Conservation (phyloP, 2,329 filamentous ascomycete genomes). For the Exserohilum turcica region DNA sequence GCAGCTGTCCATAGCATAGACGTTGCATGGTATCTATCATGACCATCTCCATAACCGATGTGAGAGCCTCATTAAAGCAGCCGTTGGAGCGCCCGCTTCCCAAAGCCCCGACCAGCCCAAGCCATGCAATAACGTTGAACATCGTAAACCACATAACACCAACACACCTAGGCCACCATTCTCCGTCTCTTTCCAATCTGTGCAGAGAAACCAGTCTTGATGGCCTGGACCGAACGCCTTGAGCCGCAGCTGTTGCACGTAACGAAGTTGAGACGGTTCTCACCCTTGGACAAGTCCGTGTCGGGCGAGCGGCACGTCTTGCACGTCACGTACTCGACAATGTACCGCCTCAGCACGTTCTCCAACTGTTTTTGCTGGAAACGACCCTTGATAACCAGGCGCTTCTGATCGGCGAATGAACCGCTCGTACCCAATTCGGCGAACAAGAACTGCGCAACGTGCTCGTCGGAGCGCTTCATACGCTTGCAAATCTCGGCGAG, state of each 20-base stretch:
- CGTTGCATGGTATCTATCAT: slow-evolving; percentile 4
- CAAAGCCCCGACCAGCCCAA: slow-evolving; percentile 24
- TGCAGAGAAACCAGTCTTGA: slow-evolving; percentile 99
- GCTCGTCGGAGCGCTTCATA: slow-evolving; percentile 98
- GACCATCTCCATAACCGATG: slow-evolving; percentile 8
- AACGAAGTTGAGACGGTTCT: slow-evolving; percentile 98
- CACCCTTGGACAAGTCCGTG: slow-evolving; percentile 86
- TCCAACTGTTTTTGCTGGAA: slow-evolving; percentile 99
- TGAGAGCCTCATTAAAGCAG: slow-evolving; percentile 10
- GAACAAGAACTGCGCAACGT: slow-evolving; percentile 96
- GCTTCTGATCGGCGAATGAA: slow-evolving; percentile 84
- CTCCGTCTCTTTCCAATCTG: slow-evolving; percentile 99
- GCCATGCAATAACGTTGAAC: slow-evolving; percentile 30
- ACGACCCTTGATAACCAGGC: slow-evolving; percentile 97
- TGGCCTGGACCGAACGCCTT: slow-evolving; percentile 87
- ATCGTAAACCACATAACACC: slow-evolving; percentile 27
- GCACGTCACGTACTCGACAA: slow-evolving; percentile 98
- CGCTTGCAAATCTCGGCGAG: slow-evolving; percentile 98
- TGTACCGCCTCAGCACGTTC: slow-evolving; percentile 94
- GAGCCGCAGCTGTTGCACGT: slow-evolving; percentile 78
- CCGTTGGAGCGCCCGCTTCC: slow-evolving; percentile 25
- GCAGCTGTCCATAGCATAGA: background rate
- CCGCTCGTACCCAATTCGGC: slow-evolving; percentile 97
- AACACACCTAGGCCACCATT: slow-evolving; percentile 72
- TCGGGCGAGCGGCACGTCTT: slow-evolving; percentile 74